These are phyloP conservation scores for Pseudogymnoascus sp. DNA, from an alignment of 2,329 filamentous ascomycete species.

Conservation along the genomic window DNA sequence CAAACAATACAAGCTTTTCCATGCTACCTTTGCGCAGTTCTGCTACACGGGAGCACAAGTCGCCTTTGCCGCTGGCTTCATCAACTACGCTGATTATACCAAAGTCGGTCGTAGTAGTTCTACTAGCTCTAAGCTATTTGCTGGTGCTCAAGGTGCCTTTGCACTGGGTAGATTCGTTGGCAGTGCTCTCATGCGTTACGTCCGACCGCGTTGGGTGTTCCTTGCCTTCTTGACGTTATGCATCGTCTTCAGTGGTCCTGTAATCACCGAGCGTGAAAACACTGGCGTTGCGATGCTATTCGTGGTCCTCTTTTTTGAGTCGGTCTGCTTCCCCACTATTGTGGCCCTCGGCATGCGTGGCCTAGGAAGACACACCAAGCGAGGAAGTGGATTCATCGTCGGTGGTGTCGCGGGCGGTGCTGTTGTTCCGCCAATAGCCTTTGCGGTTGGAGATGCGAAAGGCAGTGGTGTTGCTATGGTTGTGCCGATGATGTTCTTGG, in stretches of 20 bases:
- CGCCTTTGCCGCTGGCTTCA: constrained; percentile 58
- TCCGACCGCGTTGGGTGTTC: constrained; percentile 57
- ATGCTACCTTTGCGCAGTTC: constrained; percentile 68
- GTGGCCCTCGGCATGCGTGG: constrained; percentile 46
- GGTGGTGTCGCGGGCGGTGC: constrained; percentile 48
- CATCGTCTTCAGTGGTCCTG: constrained; percentile 43
- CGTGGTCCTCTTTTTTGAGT: constrained; percentile 45
- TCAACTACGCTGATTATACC: constrained; percentile 49
- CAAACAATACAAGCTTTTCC: constrained; percentile 68
- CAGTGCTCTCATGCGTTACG: constrained; percentile 56
- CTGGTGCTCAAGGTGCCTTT: constrained; percentile 68
- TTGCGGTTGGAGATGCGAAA: constrained; percentile 54
- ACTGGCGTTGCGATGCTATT: constrained; percentile 44
- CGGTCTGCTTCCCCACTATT: constrained; percentile 47
- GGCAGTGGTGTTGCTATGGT: background rate
- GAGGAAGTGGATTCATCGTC: constrained; percentile 42
- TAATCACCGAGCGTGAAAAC: constrained; percentile 41
- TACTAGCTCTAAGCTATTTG: constrained; percentile 48
- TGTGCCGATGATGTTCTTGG: constrained; percentile 16
- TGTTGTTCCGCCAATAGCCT: constrained; percentile 62
- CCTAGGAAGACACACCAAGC: constrained; percentile 43
- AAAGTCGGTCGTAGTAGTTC: constrained; percentile 24
- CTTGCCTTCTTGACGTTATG: constrained; percentile 47
- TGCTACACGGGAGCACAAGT: constrained; percentile 69
- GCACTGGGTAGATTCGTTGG: constrained; percentile 66